Evolutionary conservation across 495 filamentous ascomycete genomes (phyloP), one percentile per base, ranked within the genome.

Genomic region (Darksidea phi): DNA sequence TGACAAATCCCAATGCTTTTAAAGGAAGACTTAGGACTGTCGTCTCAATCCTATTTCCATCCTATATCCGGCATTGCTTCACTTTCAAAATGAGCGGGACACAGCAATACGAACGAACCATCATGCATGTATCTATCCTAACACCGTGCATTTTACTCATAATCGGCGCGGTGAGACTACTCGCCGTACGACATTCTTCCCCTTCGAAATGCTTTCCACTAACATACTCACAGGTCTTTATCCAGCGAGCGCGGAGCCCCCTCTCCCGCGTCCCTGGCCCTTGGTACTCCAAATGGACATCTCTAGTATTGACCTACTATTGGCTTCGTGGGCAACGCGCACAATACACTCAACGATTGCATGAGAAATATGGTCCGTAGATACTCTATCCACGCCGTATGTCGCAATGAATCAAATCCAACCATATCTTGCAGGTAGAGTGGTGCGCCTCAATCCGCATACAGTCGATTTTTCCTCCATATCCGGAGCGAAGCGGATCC

Each of bases 401-500:
- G 15, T 18, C 28, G 20, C 17, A 6, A 23, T n/a, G 12, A 47
- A 47, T 34, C 7, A 34, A 8, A 47, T 17, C 37, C 26, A 18
- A 46, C 4, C 23, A 25, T 46, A 6, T 20, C 15, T 17, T 41
- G n/a, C n/a, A 57, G 43, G 55, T 32, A 18, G 15, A 12, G 46
- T 59, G 6, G 46, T 59, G 26, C 26, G 55, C 45, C 5, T 50
- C n/a, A 18, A 18, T 10, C 55, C 55, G n/a, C 15, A 10, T 17
- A 28, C 49, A 51, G 55, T 59, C 10, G 55, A 38, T 34, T 37
- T 59, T 36, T 23, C 55, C 6, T 48, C 43, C 17, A 10, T 50
- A 26, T 8, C 45, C n/a, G 43, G 25, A n/a, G 24, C 43, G 13
- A 59, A 59, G 32, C 24, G 15, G 17, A 59, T 59, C 55, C 55